Conservation (phyloP, 345 rosid genomes). For the Clausena lansium region DNA sequence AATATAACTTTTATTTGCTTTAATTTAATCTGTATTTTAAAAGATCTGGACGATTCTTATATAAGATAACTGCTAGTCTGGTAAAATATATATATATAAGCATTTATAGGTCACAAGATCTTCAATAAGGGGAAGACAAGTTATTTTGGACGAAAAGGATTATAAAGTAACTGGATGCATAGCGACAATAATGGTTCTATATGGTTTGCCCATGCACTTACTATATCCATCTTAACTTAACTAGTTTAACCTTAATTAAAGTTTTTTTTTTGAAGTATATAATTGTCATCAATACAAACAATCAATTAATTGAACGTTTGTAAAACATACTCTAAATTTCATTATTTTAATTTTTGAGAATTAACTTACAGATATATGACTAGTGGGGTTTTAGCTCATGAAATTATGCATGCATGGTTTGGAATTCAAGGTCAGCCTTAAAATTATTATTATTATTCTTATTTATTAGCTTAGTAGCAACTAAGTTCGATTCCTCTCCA, state of each 20-base stretch:
- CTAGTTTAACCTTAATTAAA: neutral
- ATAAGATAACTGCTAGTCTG: neutral
- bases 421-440: neutral
- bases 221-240: neutral
- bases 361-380: neutral
- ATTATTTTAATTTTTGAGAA: no score
- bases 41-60: no score
- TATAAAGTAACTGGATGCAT: neutral
- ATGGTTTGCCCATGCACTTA: conserved; percentile 13
- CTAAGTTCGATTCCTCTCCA: no score
- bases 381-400: conserved; percentile 9
- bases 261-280: neutral
- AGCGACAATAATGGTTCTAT: neutral
- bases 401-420: conserved; percentile 13
- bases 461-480: no score
- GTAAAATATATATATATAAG: neutral
- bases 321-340: neutral
- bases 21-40: no score
- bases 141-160: neutral
- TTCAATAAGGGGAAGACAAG: neutral
- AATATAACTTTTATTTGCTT: no score
- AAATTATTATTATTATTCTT: no score
- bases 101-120: conserved; percentile 1
- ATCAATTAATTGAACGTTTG: neutral
- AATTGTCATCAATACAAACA: no score